phyloP scores from a whole-genome alignment of 2,329 filamentous ascomycete species.

The Venturia carpophila region DNA sequence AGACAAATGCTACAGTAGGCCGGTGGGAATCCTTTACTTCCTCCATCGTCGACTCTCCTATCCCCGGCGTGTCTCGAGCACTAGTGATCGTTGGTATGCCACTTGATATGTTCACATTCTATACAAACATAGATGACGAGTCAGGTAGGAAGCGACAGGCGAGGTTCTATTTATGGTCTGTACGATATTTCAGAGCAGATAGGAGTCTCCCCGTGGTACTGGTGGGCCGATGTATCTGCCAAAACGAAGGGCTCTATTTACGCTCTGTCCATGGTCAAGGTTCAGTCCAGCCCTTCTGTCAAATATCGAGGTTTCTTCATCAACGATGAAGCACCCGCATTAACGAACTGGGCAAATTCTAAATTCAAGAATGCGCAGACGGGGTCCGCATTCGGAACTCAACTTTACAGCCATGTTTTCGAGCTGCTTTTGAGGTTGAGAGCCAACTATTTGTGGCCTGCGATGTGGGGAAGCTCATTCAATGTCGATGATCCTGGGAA shows the following conservation, averaged over 20 bases:
- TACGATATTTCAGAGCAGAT: constrained; percentile 68
- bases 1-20: constrained; percentile 50
- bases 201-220: constrained; percentile 64
- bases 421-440: constrained; percentile 61
- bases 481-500: constrained; percentile 62
- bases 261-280: constrained; percentile 35
- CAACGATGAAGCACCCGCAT: constrained; percentile 60
- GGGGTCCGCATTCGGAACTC: constrained; percentile 43
- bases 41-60: constrained; percentile 49
- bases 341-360: constrained; percentile 59
- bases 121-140: neutral
- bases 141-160: constrained; percentile 48
- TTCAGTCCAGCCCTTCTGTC: constrained; percentile 52
- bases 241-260: constrained; percentile 48
- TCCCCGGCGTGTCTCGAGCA: constrained; percentile 49
- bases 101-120: neutral
- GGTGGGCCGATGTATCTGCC: constrained; percentile 55
- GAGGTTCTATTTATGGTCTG: constrained; percentile 61
- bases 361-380: constrained; percentile 36
- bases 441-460: constrained; percentile 70
- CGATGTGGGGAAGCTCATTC: constrained; percentile 64
- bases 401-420: constrained; percentile 62
- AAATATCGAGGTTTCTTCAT: constrained; percentile 64
- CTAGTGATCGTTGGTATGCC: constrained; percentile 54
- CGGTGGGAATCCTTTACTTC: constrained; percentile 64